Base-by-base conservation (phyloP, 1,284 basidiomycete species). In the Rhodotorula sp. region DNA sequence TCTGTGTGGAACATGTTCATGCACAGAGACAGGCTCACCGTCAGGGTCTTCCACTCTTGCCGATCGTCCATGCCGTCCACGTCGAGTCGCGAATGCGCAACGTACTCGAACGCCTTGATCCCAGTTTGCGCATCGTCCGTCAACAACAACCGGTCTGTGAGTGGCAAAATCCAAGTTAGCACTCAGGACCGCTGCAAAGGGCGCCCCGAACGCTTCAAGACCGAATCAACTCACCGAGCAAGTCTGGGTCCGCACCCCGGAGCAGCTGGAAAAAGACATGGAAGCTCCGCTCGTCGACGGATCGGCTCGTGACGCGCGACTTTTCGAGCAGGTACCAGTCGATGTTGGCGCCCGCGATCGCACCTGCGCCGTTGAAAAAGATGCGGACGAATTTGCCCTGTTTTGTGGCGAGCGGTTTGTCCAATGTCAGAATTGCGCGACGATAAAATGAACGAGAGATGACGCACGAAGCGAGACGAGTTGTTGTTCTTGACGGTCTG, bases 241-340 rank as follows among this genome's bases (percentile, higher is more conserved):
- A 26, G 26, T 54, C 64, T 21, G 68, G 70, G 73, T 81, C 79
- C 76, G 78, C 79, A 18, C 80, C 80, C 1, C 77, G 84, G 26
- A 91, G 81, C 39, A 93, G 82, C 83, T 98, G 94, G 81, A 99
- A 99, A 82, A 99, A 99, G 5, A 98, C 91, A 80, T 99, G 97
- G 81, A 99, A 99, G 80, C 87, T 91, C 63, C 97, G 86, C 82
- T 99, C 97, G 0, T 91, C 91, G 71, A 90, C 88, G 75, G 88
- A 91, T 61, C 95, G 85, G n/a, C 89, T 87, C 4, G 94, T 92
- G 2, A 99, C 95, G 78, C 97, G 84, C 80, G 93, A 96, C 86
- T 99, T 99, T 85, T 99, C 97, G 61, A 99, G 84, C 56, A 99
- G 85, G 81, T 99, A 99, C 97, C 97, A 99, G 81, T 99, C 95